Percentiles rank a stretch among this genome's conserved stretches.
phyloP scores from a whole-genome alignment of 441 rosid genomes.

The Adansonia grandidieri region DNA sequence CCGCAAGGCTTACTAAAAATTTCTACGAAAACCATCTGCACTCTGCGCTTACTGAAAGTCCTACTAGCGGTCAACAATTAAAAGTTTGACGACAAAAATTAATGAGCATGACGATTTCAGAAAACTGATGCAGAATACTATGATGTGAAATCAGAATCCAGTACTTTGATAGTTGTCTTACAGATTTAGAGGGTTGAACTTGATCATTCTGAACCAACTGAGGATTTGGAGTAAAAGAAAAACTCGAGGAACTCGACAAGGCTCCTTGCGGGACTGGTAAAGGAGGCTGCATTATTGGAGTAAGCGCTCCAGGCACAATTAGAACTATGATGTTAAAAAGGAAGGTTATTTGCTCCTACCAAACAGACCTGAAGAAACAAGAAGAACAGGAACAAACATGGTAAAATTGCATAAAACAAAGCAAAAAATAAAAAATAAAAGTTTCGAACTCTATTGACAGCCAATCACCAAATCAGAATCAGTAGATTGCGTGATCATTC shows the following conservation, averaged over 20 bases:
- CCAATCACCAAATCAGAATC: slow-evolving; percentile 8
- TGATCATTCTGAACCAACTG: slow-evolving; percentile 17
- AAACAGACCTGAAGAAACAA: slow-evolving; percentile 14
- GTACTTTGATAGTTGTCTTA: slow-evolving; percentile 3
- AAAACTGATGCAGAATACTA: background rate
- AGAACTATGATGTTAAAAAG: background rate
- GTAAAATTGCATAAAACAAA: background rate
- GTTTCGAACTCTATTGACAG: background rate
- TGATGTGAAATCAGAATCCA: background rate
- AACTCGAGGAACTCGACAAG: slow-evolving; percentile 13
- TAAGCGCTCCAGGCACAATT: background rate
- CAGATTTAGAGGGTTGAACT: slow-evolving; percentile 14
- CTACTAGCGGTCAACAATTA: background rate
- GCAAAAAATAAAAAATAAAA: background rate
- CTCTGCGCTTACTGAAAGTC: background rate
- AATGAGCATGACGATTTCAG: background rate
- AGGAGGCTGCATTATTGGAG: slow-evolving; percentile 22
- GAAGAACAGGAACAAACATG: background rate
- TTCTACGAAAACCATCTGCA: background rate
- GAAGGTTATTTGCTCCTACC: background rate
- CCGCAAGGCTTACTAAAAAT: background rate
- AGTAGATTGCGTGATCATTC: background rate
- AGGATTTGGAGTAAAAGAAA: slow-evolving; percentile 18
- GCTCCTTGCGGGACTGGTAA: slow-evolving; percentile 17
- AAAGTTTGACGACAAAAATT: background rate